A percentile compares a stretch with the other conserved stretches of the same genome.
Conservation (phyloP, 805 yeast genomes). For the Ogataea parapolymorpha region DNA sequence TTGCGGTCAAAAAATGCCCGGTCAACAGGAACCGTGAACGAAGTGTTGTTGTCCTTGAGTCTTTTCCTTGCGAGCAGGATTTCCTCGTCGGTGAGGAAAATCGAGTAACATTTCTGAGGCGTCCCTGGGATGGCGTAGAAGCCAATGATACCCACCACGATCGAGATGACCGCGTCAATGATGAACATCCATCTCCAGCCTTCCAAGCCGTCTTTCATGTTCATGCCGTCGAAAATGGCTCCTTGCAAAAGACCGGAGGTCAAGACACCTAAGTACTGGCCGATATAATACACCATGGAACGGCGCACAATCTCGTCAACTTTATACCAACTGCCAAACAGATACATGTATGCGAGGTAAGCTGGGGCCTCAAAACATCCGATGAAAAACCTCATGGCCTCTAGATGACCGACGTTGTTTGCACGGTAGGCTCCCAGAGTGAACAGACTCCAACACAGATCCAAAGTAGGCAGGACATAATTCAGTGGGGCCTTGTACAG, state of each 20-base stretch:
- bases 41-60: slow-evolving; percentile 29
- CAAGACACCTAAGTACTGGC: slow-evolving; percentile 56
- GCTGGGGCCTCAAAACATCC: slow-evolving; percentile 67
- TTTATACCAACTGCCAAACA: slow-evolving; percentile 55
- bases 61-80: slow-evolving; percentile 45
- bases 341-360: slow-evolving; percentile 57
- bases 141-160: slow-evolving; percentile 40
- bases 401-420: slow-evolving; percentile 46
- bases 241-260: slow-evolving; percentile 53
- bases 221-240: slow-evolving; percentile 29
- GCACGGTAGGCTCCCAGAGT: slow-evolving; percentile 55
- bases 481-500: slow-evolving; percentile 46
- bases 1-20: slow-evolving; percentile 40
- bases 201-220: slow-evolving; percentile 26
- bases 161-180: slow-evolving; percentile 42
- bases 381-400: slow-evolving; percentile 59
- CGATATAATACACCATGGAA: slow-evolving; percentile 59
- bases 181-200: slow-evolving; percentile 56
- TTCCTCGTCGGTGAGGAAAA: slow-evolving; percentile 39
- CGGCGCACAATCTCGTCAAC: slow-evolving; percentile 56
- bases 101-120: slow-evolving; percentile 40
- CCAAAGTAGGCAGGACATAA: slow-evolving; percentile 51
- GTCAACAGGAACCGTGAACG: slow-evolving; percentile 26
- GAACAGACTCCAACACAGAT: slow-evolving; percentile 63
- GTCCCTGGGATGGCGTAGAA: slow-evolving; percentile 43